Base-by-base conservation (phyloP, 805 yeast genomes). In the Yamadazyma phyllophila region DNA sequence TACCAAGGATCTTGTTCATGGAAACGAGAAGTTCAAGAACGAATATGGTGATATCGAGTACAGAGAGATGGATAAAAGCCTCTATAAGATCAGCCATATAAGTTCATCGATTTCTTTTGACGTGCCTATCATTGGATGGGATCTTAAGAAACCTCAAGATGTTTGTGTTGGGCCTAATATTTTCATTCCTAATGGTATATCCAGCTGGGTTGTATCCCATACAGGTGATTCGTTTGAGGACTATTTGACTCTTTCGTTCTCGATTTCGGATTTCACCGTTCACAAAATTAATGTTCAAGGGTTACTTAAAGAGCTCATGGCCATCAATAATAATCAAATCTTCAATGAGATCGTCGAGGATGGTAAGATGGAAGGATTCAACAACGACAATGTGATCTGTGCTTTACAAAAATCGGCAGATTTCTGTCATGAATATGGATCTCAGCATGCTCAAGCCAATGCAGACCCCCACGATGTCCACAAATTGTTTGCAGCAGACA, bases 211-310 rank as follows among this genome's bases (percentile, higher is more conserved):
- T 2, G 17, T 61, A 5, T 32, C 35, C 5, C 47, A 47, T 12
- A 26, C 35, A 7, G 44, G 36, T 1, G 32, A 39, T 11, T 17
- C 11, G 3, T 37, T 45, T 31, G 55, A 58, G 7, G 73, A 67
- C 49, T 57, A 56, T 36, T 42, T 67, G 50, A 61, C 71, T 1
- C 52, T 72, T n/a, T 52, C 73, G 3, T 51, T 67, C 7, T 69
- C 75, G 1, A 62, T 66, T 20, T 59, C 66, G 3, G 76, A 72
- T 48, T 54, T 53, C 36, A 69, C 71, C 5, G 69, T 69, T 10
- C 65, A 64, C 37, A 55, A 58, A 14, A 52, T 72, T 8, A 65
- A 68, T 43, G 50, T 71, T 7, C 59, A 55, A 38, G 74, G 73
- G 1, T 41, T 70, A 2, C 52, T 71, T 38, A 53, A 51, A 7